Conservation (phyloP, 805 yeast species). For the Candida insectalens region DNA sequence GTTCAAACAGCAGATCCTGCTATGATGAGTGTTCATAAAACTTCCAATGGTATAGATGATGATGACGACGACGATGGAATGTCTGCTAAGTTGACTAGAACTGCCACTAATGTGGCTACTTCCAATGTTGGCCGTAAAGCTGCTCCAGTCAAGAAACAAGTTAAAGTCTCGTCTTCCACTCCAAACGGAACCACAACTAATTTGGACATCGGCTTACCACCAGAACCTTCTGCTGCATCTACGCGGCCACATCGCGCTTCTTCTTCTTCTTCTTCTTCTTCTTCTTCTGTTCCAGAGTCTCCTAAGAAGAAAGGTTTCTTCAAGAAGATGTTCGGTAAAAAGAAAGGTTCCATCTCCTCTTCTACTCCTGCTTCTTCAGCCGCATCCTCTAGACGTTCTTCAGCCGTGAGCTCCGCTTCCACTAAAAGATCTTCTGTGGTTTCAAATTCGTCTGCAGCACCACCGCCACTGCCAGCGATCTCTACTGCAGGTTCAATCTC, state of each 20-base stretch:
- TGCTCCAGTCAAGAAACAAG: background rate
- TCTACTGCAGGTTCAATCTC: constrained; percentile 1
- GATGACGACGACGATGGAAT: constrained; percentile 6
- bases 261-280: constrained; percentile 4
- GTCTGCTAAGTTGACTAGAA: constrained; percentile 12
- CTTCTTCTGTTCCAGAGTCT: constrained; percentile 2
- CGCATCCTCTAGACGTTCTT: background rate
- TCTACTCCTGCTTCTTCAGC: background rate
- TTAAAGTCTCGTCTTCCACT: background rate
- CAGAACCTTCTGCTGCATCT: background rate
- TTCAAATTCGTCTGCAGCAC: background rate
- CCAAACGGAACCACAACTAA: background rate
- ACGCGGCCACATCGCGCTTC: too few species aligned
- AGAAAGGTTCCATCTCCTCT: constrained; percentile 4
- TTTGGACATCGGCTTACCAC: constrained; percentile 1
- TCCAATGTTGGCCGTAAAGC: constrained; percentile 8
- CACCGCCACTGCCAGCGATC: background rate
- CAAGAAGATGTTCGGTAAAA: constrained; percentile 20
- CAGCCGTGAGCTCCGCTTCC: background rate
- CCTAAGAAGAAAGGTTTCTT: constrained; percentile 16
- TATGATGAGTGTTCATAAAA: background rate
- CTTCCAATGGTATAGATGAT: constrained; percentile 1
- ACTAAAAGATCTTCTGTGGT: background rate
- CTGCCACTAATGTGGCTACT: constrained; percentile 20
- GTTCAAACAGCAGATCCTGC: constrained; percentile 17